Base-by-base conservation (phyloP, 2,329 filamentous ascomycete species). In the Colletotrichum endophyticum region DNA sequence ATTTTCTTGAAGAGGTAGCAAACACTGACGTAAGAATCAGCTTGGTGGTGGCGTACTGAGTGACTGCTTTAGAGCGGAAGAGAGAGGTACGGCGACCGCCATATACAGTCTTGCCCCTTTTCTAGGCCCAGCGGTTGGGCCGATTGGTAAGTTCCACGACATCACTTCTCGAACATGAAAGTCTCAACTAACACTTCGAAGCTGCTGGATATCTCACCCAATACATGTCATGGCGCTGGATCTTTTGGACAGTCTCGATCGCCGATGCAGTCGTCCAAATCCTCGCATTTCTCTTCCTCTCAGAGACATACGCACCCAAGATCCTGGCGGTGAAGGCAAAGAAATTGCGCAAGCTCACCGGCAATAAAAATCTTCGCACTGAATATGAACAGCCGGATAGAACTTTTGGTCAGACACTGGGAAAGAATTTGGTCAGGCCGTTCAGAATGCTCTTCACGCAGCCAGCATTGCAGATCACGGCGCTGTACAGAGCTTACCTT, bases 391-490 rank as follows among this genome's bases (percentile, higher is more conserved):
- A 67, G 1, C 78, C 79, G 2, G 82, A 83, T 16, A 76, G 75
- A 0, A 80, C 82, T 0, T 83, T 83, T 6, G 11, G 73, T 1
- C 79, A 81, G 32, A 75, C 79, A 0, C 74, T 85, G 1, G 28
- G 78, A 0, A 81, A 80, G 32, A 82, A 86, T 8, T 68, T 91
- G 9, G 81, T 87, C 4, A 84, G 89, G 0, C 89, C 90, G 0
- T 83, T 89, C 11, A 85, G 87, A 28, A 86, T 91, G 80, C 82
- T 91, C 3, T 83, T 88, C 22, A 85, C 87, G 1, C 89, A 90
- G 15, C 89, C 89, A 0, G 87, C 90, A 8, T 83, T 91, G 11
- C 85, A 90, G 62, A 81, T 89, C 2, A 85, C 90, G 4, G 86
- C 88, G 0, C 78, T 89, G 1, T 89, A 89, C 73, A 84, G 89